Conservation (phyloP, 2,329 filamentous ascomycete species). For the Pseudogymnoascus sp. region DNA sequence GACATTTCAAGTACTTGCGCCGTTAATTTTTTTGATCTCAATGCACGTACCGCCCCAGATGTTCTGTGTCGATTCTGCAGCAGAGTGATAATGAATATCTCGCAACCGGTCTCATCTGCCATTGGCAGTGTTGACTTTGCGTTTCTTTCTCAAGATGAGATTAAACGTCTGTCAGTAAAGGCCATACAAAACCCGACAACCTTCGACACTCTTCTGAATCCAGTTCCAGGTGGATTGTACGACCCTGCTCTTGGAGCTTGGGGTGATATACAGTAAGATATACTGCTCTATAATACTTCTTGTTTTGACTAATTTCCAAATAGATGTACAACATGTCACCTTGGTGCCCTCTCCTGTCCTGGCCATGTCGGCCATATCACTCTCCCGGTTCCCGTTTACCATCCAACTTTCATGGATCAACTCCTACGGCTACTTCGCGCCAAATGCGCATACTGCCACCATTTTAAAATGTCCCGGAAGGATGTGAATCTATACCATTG, state of each 20-base stretch:
- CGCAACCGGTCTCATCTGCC: constrained; percentile 73
- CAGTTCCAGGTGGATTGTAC: constrained; percentile 83
- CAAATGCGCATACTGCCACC: constrained; percentile 85
- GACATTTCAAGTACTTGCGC: constrained; percentile 6
- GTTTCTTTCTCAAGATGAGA: constrained; percentile 73
- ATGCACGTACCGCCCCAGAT: constrained; percentile 9
- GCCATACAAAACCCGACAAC: constrained; percentile 87
- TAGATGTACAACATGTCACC: constrained; percentile 87
- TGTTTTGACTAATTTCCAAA: constrained; percentile 15
- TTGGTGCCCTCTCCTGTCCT: constrained; percentile 72
- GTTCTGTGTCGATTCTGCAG: constrained; percentile 1
- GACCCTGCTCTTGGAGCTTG: constrained; percentile 87
- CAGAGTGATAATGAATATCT: constrained; percentile 51
- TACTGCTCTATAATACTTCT: not conserved
- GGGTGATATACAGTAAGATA: constrained; percentile 67
- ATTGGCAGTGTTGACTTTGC: constrained; percentile 85
- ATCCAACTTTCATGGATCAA: constrained; percentile 95
- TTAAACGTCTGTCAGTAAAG: constrained; percentile 84
- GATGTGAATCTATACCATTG: constrained; percentile 73
- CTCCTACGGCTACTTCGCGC: constrained; percentile 75
- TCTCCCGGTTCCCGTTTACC: constrained; percentile 85
- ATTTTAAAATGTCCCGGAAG: constrained; percentile 68
- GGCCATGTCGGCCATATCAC: constrained; percentile 95
- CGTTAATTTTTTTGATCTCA: constrained; percentile 7
- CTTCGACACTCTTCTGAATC: constrained; percentile 87